Base-by-base conservation (phyloP, 1,284 basidiomycete genomes). In the Phlebopus sp. region DNA sequence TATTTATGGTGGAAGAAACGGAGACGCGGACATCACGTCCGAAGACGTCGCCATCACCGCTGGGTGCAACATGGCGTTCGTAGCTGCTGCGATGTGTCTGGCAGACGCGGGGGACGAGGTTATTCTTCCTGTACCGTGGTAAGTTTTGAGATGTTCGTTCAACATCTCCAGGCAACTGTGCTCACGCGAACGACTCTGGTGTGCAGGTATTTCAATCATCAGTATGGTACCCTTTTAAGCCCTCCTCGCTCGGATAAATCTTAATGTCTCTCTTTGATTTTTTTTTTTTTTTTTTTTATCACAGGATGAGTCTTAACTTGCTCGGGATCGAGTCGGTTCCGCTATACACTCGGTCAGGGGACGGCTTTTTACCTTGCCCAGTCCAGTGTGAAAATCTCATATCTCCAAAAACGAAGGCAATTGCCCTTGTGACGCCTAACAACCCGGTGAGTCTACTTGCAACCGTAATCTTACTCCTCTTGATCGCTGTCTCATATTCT, bases 41-140 rank as follows among this genome's bases (percentile, higher is more conserved):
- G 71, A 78, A 1, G 84, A 90, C 58, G 66, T 89, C 19, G 77
- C 76, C 1, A 60, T 88, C 52, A 86, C 84, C 0, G 73, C 83
- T 1, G 85, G 84, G 3, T 84, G 81, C 56, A 88, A 88, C 56
- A 65, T 89, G 63, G 86, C 86, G 1, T 90, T 90, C 56, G 74
- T 83, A 11, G 77, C 84, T 0, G 68, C 75, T 0, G 72, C 82
- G 7, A 81, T 84, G 74, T 75, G 77, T 13, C 63, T 96, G 5
- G 88, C 85, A 15, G 79, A 81, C 52, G 71, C 79, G 2, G 86
- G 86, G 0, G 86, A 90, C 51, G 86, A 88, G 54, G 72, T 92
- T 35, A 84, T 96, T 42, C 66, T 94, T 13, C 90, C 91, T 5
- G 73, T 85, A 1, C 91, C 92, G 9, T 89, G 86, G 85, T 86